A percentile compares a stretch with the other conserved stretches of the same genome.
phyloP scores from a whole-genome alignment of 2,329 filamentous ascomycete genomes.

The Neonectria coccinea region DNA sequence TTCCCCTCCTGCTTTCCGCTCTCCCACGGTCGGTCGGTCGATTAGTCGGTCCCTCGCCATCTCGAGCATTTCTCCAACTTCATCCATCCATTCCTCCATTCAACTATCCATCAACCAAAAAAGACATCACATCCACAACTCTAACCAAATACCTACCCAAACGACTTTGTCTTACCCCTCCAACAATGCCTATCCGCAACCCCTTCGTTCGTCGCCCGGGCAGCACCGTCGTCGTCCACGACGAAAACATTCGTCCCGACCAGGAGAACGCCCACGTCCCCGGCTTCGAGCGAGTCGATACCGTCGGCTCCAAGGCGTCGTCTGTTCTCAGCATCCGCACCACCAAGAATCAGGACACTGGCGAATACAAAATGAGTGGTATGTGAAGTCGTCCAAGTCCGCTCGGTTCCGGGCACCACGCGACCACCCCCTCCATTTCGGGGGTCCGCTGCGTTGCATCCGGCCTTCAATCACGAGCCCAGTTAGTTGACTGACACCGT shows the following conservation, averaged over 20 bases:
- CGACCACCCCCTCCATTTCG: slow-evolving; percentile 27
- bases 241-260: slow-evolving; percentile 65
- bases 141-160: slow-evolving; percentile 16
- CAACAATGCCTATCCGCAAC: slow-evolving; percentile 78
- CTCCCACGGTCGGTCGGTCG: neutral
- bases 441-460: slow-evolving; percentile 34
- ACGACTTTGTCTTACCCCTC: slow-evolving; percentile 1
- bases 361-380: slow-evolving; percentile 86
- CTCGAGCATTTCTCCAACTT: neutral
- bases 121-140: slow-evolving; percentile 16
- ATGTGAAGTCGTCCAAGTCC: slow-evolving; percentile 50
- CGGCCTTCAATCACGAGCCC: slow-evolving; percentile 39
- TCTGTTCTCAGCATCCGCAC: slow-evolving; percentile 71
- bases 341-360: slow-evolving; percentile 70
- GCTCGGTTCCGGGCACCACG: slow-evolving; percentile 19
- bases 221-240: slow-evolving; percentile 53
- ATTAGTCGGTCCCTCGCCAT: neutral
- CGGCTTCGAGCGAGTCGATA: slow-evolving; percentile 72
- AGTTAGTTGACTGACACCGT: slow-evolving; percentile 41
- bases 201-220: slow-evolving; percentile 73
- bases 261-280: slow-evolving; percentile 45
- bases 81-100: neutral
- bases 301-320: slow-evolving; percentile 70
- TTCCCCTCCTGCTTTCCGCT: neutral
- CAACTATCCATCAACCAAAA: neutral